phyloP scores from a whole-genome alignment of 768 basidiomycete genomes.

The Podaxis sp. region DNA sequence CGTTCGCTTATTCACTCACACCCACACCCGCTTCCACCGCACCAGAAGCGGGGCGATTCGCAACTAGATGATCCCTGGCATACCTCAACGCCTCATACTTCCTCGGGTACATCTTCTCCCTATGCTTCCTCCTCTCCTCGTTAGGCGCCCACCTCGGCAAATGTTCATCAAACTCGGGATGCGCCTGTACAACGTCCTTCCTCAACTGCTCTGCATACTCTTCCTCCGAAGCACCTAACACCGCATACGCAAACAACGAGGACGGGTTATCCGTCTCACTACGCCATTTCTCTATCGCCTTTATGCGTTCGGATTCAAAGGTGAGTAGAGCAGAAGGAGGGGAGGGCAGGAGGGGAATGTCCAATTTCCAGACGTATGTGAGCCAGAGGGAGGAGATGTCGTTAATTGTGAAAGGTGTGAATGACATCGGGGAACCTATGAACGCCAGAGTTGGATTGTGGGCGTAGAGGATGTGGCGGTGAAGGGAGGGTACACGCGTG shows the following conservation, averaged over 20 bases:
- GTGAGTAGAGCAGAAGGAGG: conserved; percentile 27
- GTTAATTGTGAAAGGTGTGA: conserved; percentile 44
- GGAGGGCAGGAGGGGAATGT: conserved; percentile 30
- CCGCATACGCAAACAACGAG: conserved; percentile 31
- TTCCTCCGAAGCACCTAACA: conserved; percentile 30
- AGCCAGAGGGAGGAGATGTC: conserved; percentile 50
- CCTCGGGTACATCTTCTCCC: conserved; percentile 31
- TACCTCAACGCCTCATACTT: conserved; percentile 31
- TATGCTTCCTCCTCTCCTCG: conserved; percentile 23
- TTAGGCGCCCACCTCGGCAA: conserved; percentile 30
- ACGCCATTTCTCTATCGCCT: conserved; percentile 18
- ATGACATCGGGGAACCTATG: conserved; percentile 36
- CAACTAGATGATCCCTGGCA: conserved; percentile 14
- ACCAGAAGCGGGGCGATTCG: too few species aligned
- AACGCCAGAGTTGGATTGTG: conserved; percentile 43
- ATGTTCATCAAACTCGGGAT: conserved; percentile 23
- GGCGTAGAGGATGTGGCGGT: conserved; percentile 43
- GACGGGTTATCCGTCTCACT: conserved; percentile 22
- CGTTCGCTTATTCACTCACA: not conserved
- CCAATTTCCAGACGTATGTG: conserved; percentile 33
- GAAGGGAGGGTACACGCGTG: conserved; percentile 37
- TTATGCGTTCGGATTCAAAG: conserved; percentile 34
- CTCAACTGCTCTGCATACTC: conserved; percentile 30
- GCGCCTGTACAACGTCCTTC: conserved; percentile 26
- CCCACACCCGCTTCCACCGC: not conserved